Base-by-base conservation (phyloP, 192 early-diverging fungal genomes). In the Entrophospora sp. region DNA sequence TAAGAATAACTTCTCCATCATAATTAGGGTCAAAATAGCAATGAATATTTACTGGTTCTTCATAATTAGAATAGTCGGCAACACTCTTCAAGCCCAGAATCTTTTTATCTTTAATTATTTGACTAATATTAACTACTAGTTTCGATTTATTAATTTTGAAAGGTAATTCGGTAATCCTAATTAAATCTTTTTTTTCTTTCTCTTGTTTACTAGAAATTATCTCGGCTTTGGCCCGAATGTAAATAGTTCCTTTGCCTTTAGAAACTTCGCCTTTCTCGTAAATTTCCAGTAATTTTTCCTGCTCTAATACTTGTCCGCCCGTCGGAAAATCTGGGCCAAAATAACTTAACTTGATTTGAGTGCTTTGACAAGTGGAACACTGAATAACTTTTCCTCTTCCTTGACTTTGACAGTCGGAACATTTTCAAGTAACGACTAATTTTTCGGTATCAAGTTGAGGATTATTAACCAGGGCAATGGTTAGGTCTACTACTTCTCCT, bases 41-140 rank as follows among this genome's bases (percentile, higher is more conserved):
- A 4, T 58, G 55, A 58, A 58, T 58, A 37, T 58, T 58, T 4
- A 58, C 55, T 58, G 55, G 55, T 8, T 58, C 55, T 58, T 58
- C 25, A 8, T 27, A 58, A 58, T 12, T 58, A 58, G 32, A 58
- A 52, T 52, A 52, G 22, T 52, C 49, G 22, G 49, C 49, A 1
- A 52, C 49, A 5, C 24, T 52, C 2, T 20, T 10, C 49, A 52
- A 52, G 25, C 49, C 49, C 1, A n/a, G 14, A 4, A 52, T 52
- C 22, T 52, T 52, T 52, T 52, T 52, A 3, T 52, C 49, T 25
- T 52, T 52, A 52, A 52, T 52, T 52, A 52, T 52, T 3, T 20
- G 49, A 5, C 49, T 52, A 52, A 52, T 52, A 52, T 27, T 16
- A 1, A n/a, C 49, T 10, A 52, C 49, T 3, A 52, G 22, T 52